Base-by-base conservation (phyloP, 2,329 filamentous ascomycete species). In the Neospermospora avenae region DNA sequence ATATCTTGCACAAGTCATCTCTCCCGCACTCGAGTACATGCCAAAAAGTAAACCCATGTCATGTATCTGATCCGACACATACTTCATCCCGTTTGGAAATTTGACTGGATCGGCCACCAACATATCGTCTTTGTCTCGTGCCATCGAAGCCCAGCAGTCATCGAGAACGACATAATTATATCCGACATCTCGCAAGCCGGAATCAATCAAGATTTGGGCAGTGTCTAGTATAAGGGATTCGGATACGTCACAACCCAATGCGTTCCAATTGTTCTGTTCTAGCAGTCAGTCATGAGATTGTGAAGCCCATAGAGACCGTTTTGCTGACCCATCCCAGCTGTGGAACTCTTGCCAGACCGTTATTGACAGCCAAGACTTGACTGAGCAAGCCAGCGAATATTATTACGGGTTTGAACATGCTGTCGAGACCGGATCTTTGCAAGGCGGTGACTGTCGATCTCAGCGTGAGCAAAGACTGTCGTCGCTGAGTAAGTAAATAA, bases 101-200 rank as follows among this genome's bases (percentile, higher is more conserved):
- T 72, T 69, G 0, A 68, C 71, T 25, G 14, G 8, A 62, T 78
- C 71, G 4, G 72, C 68, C 2, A 74, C 66, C 3, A 80, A 68
- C 35, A 55, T 56, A n/a, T 58, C 37, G 34, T 54, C 39, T 6
- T 58, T 41, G 20, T 58, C 60, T 14, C 78, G 72, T 37, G 76
- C 77, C 14, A 45, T 59, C 11, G 61, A 53, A 8, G 41, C 28
- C 79, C 80, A 81, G 68, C 79, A 81, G 65, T 82, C 80, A 64
- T 81, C 80, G 4, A 82, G 70, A 18, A 68, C 83, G 60, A 85
- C 78, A 59, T 85, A 83, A n/a, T 77, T 70, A 68, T 84, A 84
- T 6, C 82, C 82, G 5, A 77, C 74, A 46, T 81, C 78, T 64
- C 76, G 75, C 4, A 81, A 72, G 4, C 78, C 81, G 1, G 77